Base-by-base conservation (phyloP, 148 eudicot species). In the Camellia granthamiana region DNA sequence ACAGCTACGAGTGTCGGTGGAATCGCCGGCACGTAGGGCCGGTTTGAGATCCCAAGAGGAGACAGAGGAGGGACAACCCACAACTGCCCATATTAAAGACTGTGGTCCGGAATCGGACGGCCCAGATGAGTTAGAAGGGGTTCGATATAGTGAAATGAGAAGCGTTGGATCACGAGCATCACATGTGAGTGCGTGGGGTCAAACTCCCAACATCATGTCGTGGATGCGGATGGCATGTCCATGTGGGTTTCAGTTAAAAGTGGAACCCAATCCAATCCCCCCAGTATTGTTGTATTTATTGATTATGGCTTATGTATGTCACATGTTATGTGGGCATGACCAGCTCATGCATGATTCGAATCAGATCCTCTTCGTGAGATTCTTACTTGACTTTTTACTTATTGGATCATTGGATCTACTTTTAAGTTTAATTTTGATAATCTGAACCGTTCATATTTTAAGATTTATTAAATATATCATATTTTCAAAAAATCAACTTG, bases 21-120 rank as follows among this genome's bases (percentile, higher is more conserved):
- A 38, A 77, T 66, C 68, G 77, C 51, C 16, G 74, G 74, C 88
- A 83, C 42, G 72, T 79, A 73, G 77, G 85, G 90, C 85, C 82
- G 72, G 71, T 61, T 14, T 87, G 84, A 77, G 72, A 52, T 73
- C 72, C 69, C 65, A 71, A 74, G 83, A 74, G 93, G 90, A 80
- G 81, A 86, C 90, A 88, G 38, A 67, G 79, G 77, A 55, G 86
- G 77, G 90, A 89, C 91, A 86, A 52, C 30, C 51, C 73, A 81
- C 72, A 80, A 82, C 84, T 69, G 80, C 79, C 73, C 77, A 63
- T 59, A 76, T 88, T 76, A 83, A 84, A 79, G 69, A 68, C 75
- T 77, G 87, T 84, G 88, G 90, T 60, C 85, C 88, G 23, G 41
- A 4, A 7, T 47, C 56, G 76, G 72, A 89, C 83, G 90, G 90